phyloP scores from a whole-genome alignment of 1,139 yeast species.

The Waltiozyma sp. region DNA sequence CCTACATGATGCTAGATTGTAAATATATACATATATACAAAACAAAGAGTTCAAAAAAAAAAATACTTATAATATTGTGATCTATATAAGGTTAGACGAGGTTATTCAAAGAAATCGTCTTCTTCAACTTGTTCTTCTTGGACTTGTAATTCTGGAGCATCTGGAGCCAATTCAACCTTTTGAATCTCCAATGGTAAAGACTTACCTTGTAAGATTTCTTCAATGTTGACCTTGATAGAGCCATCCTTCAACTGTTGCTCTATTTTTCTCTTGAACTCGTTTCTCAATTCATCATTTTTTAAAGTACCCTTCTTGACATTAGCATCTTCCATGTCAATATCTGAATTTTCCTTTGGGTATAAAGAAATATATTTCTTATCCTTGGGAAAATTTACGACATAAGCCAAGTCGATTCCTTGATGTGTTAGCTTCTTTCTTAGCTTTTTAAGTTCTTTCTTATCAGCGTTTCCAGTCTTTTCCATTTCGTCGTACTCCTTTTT shows the following conservation, averaged over 20 bases:
- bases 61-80: no score
- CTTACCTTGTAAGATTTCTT: conserved; percentile 45
- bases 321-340: conserved; percentile 10
- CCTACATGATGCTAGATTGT: conserved; percentile 24
- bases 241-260: conserved; percentile 39
- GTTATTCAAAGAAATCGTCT: conserved; percentile 39
- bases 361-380: conserved; percentile 73
- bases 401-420: conserved; percentile 64
- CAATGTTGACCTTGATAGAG: conserved; percentile 45
- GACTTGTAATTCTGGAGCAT: conserved; percentile 8
- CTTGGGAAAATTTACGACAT: conserved; percentile 69
- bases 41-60: no score
- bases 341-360: conserved; percentile 39
- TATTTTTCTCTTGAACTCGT: conserved; percentile 39
- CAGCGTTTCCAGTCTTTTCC: conserved; percentile 24
- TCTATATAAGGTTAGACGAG: not conserved
- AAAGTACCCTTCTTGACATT: conserved; percentile 15
- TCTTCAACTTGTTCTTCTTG: conserved; percentile 24
- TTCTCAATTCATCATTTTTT: conserved; percentile 38
- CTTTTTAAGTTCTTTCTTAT: conserved; percentile 35
- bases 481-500: conserved; percentile 28
- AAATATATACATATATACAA: not conserved
- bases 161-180: conserved; percentile 1
- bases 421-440: conserved; percentile 42
- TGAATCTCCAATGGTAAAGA: conserved; percentile 3